Percentiles rank a stretch among this genome's conserved stretches.
Conservation (phyloP, 1,284 basidiomycete genomes). For the Fomes fomentarius region DNA sequence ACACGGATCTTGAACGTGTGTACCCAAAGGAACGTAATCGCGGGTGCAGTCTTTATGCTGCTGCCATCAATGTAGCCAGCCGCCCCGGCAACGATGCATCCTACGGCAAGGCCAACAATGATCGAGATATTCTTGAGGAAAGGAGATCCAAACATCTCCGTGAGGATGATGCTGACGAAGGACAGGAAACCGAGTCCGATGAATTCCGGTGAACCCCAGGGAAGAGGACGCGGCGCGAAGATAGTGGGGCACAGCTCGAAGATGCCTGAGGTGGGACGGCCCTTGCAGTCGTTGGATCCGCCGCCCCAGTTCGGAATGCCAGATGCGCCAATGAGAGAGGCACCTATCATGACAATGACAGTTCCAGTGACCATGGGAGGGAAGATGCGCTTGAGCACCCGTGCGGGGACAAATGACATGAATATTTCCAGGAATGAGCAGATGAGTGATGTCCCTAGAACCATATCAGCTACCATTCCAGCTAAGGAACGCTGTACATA, state of each 20-base stretch:
- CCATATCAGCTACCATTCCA: neutral
- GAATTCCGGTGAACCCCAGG: constrained; percentile 82
- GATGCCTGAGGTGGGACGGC: constrained; percentile 61
- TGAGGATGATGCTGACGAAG: constrained; percentile 77
- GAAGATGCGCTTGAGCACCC: constrained; percentile 69
- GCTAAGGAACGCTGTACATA: constrained; percentile 28
- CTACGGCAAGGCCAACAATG: constrained; percentile 74
- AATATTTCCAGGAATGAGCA: constrained; percentile 83
- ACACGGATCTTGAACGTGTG: constrained; percentile 80
- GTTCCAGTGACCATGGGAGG: constrained; percentile 84
- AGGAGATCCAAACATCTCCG: constrained; percentile 79
- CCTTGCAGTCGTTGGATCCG: constrained; percentile 70
- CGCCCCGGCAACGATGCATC: constrained; percentile 79
- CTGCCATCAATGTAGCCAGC: constrained; percentile 73
- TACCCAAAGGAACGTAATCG: constrained; percentile 84
- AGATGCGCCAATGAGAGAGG: constrained; percentile 72
- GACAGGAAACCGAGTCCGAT: constrained; percentile 87
- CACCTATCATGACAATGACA: constrained; percentile 79
- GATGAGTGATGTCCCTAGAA: constrained; percentile 71
- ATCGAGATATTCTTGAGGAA: constrained; percentile 82
- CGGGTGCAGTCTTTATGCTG: constrained; percentile 66
- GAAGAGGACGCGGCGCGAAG: constrained; percentile 58
- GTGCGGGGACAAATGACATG: constrained; percentile 74
- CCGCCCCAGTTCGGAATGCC: constrained; percentile 86
- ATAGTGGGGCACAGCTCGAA: constrained; percentile 75